Base-by-base conservation (phyloP, 208 protist genomes). In the Strigomonas oncopelti region DNA sequence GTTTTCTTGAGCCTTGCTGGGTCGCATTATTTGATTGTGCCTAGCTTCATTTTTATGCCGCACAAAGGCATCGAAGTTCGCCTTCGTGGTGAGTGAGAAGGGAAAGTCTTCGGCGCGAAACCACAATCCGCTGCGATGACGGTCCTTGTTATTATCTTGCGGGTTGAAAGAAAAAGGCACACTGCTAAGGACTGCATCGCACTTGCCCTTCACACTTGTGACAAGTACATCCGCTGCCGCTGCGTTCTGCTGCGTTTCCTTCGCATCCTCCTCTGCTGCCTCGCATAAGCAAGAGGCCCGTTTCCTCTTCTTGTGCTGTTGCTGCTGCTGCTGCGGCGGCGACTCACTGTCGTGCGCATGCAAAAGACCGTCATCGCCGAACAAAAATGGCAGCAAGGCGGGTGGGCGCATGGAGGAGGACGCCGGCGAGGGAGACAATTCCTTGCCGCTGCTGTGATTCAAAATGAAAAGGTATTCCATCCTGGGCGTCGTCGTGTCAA, bases 391-490 rank as follows among this genome's bases (percentile, higher is more conserved):
- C 34, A 38, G 9, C 7, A 38, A 3, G 34, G 3, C 9, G 34
- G 34, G 34, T 3, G 34, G 9, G 34, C 9, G 9, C 34, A 38
- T n/a, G n/a, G n/a, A 38, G 34, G 34, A 3, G 3, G 34, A 38
- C 9, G n/a, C n/a, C n/a, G n/a, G n/a, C n/a, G n/a, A n/a, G n/a
- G n/a, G n/a, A n/a, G n/a, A n/a, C n/a, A n/a, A n/a, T n/a, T n/a
- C n/a, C n/a, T 76, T 77, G n/a, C 60, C 53, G 59, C 80, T 83
- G 55, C 42, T 32, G 4, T 9, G 18, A 1, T 68, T 84, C 34
- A 69, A 66, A 7, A 92, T 24, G 57, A 92, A 92, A 24, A 62
- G 74, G 48, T 79, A 72, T 22, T 72, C 74, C 27, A 66, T 56
- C 42, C 16, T 9, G 13, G 42, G 11, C 22, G 27, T 55, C 28